A percentile compares a stretch with the other conserved stretches of the same genome.
Conservation (phyloP, 2,329 filamentous ascomycete genomes). For the Diaporthe citrichinensis region DNA sequence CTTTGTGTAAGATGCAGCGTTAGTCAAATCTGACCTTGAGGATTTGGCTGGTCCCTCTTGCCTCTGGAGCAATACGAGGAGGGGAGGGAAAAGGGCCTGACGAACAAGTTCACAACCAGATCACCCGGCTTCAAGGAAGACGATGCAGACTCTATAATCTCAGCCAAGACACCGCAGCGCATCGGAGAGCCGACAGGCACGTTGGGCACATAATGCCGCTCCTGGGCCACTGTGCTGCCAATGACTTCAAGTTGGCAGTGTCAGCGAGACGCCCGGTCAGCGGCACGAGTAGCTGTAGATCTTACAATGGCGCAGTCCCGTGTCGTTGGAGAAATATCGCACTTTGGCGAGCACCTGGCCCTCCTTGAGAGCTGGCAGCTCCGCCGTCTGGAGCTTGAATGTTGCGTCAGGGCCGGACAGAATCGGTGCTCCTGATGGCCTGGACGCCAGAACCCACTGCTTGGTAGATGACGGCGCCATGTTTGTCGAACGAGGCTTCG, state of each 20-base stretch:
- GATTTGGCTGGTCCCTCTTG: neutral
- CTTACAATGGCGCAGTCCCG: constrained; percentile 47
- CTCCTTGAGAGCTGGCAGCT: constrained; percentile 45
- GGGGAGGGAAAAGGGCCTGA: neutral
- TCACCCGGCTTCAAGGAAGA: constrained; percentile 44
- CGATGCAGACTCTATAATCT: constrained; percentile 48
- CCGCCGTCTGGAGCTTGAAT: constrained; percentile 47
- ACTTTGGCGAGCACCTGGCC: constrained; percentile 47
- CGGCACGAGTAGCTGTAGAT: too few relatives aligned
- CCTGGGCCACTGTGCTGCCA: constrained; percentile 45
- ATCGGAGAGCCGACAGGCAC: constrained; percentile 47
- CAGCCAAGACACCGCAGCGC: constrained; percentile 48
- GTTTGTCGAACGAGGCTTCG: neutral
- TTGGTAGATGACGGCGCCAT: constrained; percentile 43
- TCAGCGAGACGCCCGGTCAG: neutral
- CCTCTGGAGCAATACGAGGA: constrained; percentile 25
- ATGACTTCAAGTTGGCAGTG: constrained; percentile 41
- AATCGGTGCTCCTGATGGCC: constrained; percentile 46
- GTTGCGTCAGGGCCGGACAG: constrained; percentile 48
- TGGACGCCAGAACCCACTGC: constrained; percentile 49
- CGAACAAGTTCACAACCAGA: constrained; percentile 44
- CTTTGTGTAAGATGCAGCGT: neutral
- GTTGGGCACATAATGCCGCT: constrained; percentile 48
- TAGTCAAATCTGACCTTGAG: neutral
- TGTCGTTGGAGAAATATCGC: constrained; percentile 50